Conservation (phyloP, 805 yeast genomes). For the Saturnispora kantuleensis region DNA sequence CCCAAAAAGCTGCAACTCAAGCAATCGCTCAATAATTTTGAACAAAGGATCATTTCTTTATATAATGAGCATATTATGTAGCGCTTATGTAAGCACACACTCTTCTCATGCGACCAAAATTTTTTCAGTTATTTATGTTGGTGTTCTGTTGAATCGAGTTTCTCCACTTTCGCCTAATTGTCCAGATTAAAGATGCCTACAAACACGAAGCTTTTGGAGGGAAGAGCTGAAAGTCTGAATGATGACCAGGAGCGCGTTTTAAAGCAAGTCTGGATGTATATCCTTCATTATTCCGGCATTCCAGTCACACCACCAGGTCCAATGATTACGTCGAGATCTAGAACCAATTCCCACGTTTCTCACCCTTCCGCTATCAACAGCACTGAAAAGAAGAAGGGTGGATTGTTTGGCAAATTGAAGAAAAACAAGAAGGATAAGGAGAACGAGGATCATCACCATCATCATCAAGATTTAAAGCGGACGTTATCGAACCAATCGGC, state of each 20-base stretch:
- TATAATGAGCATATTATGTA: too few relatives aligned
- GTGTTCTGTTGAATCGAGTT: too few relatives aligned
- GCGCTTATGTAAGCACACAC: too few relatives aligned
- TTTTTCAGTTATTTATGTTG: too few relatives aligned
- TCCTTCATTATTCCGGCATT: constrained; percentile 52
- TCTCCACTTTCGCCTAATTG: background rate
- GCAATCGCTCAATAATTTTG: background rate
- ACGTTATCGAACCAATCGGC: constrained; percentile 18
- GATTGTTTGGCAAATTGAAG: constrained; percentile 22
- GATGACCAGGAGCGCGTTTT: constrained; percentile 51
- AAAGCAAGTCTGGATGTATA: constrained; percentile 64
- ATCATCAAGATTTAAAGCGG: constrained; percentile 9
- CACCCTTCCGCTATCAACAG: background rate
- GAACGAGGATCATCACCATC: constrained; percentile 5
- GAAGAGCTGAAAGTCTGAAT: constrained; percentile 37
- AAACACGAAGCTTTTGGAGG: constrained; percentile 18
- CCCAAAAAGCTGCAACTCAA: constrained; percentile 18
- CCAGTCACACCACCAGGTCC: constrained; percentile 20
- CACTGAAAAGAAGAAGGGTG: constrained; percentile 24
- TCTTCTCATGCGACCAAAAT: too few relatives aligned
- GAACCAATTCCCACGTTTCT: constrained; percentile 3
- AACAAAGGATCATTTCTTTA: too few relatives aligned
- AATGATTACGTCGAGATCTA: constrained; percentile 1
- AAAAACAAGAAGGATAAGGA: constrained; percentile 16
- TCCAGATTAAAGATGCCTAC: background rate